phyloP scores from a whole-genome alignment of 768 basidiomycete species.

The Crucibulum laeve region DNA sequence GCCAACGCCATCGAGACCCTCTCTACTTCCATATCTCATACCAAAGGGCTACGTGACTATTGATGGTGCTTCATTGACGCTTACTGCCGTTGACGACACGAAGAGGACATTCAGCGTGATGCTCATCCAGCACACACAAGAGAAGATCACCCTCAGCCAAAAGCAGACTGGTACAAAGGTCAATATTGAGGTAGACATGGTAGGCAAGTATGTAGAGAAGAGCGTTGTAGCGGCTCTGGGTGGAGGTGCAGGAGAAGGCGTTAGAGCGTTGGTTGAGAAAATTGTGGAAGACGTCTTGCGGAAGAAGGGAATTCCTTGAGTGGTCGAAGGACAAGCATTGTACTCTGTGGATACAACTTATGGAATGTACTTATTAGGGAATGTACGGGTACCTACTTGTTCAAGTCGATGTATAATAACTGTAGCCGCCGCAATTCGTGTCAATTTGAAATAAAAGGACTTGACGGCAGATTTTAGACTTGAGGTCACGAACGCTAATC shows the following conservation, averaged over 20 bases:
- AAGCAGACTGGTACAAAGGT: conserved; percentile 79
- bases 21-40: conserved; percentile 78
- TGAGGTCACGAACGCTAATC: too few relatives aligned
- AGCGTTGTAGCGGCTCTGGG: conserved; percentile 68
- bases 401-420: too few relatives aligned
- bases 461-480: too few relatives aligned
- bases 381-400: too few relatives aligned
- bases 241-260: conserved; percentile 43
- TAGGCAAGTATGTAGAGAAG: conserved; percentile 89
- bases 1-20: conserved; percentile 51
- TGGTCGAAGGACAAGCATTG: conserved; percentile 1
- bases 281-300: conserved; percentile 52
- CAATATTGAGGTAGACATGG: conserved; percentile 95
- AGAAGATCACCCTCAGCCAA: conserved; percentile 73
- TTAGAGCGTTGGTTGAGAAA: conserved; percentile 50
- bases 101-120: conserved; percentile 77
- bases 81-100: conserved; percentile 72
- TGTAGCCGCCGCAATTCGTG: too few relatives aligned
- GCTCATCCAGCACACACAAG: conserved; percentile 93
- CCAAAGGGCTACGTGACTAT: conserved; percentile 93
- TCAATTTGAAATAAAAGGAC: too few relatives aligned
- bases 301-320: conserved; percentile 32
- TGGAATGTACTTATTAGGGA: too few relatives aligned
- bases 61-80: conserved; percentile 90
- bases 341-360: too few relatives aligned